Base-by-base conservation (phyloP, 1,284 basidiomycete species). In the Ustilago loliicola region DNA sequence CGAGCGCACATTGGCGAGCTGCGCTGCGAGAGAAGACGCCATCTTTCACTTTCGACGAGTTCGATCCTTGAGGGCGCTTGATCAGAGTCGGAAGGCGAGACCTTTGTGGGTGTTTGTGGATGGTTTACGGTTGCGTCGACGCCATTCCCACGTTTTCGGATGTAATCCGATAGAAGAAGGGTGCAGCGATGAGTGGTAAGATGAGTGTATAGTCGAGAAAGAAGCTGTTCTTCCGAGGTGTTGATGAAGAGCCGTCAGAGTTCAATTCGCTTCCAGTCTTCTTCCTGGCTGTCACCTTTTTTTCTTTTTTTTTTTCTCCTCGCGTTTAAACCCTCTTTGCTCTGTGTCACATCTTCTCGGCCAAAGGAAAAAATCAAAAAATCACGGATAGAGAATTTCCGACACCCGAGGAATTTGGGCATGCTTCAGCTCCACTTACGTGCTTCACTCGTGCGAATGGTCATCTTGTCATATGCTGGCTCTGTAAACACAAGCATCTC, bases 1-100 rank as follows among this genome's bases (percentile, higher is more conserved):
- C 23, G 94, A 96, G 17, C 91, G 91, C 79, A 91, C 90, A 80
- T 91, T 90, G 45, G 93, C 91, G 32, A 98, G 90, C 87, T 98
- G 96, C 19, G 89, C 88, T 21, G 94, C 93, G 74, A 98, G 91
- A 80, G 92, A 92, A 25, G 93, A 92, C 75, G 90, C 88, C 91
- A 93, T 92, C 25, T 40, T 68, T 53, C 13, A 5, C 21, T 3
- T 11, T 9, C n/a, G 40, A 38, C 9, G 23, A 23, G 13, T n/a
- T 42, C 27, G 40, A 32, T 42, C 29, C 21, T 40, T 40, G 34
- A 30, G 29, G 17, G 27, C 53, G 53, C 15, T 21, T 19, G n/a
- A 13, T 13, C 19, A 23, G 38, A 9, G 56, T 30, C 29, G 57
- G 17, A 54, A 34, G 8, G 21, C 15, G 25, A 21, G 15, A 23